Base-by-base conservation (phyloP, 768 basidiomycete genomes). In the Mycena epipterygia region DNA sequence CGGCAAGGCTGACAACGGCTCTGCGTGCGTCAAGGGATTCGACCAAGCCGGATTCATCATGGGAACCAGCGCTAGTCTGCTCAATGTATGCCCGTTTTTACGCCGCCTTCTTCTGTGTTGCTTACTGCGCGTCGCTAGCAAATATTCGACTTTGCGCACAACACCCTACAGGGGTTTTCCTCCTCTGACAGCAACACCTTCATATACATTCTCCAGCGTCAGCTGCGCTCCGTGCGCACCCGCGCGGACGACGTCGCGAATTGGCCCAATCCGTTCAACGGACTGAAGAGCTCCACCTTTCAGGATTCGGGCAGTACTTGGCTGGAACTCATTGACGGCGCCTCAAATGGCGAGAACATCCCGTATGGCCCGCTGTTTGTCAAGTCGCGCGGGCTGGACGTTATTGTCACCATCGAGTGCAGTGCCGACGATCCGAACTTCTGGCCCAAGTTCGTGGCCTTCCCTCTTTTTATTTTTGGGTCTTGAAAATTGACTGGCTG, bases 41-140 rank as follows among this genome's bases (percentile, higher is more conserved):
- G 93, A 95, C 76, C 92, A 92, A 77, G 88, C 86, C 0, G 87
- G 86, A 0, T 95, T 94, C 77, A 77, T 95, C 39, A 91, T 94
- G 84, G 94, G 92, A 12, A 89, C 89, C 3, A 94, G 93, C 41
- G 88, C 92, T 21, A 91, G 87, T 73, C 77, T 92, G 29, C 93
- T 93, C 80, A 90, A 90, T 72, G 90, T 89, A 71, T 64, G 82
- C 71, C 25, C 7, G 53, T 17, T 25, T 42, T 19, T 27, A 27
- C 29, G n/a, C 58, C 64, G 25, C 30, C 37, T n/a, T 35, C n/a
- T 30, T 16, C 17, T 19, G 30, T 39, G 21, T 13, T 6, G 12
- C 52, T 51, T 25, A 70, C n/a, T n/a, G n/a, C 33, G 25, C 9
- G 4, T 53, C 37, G 42, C 30, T 64, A 88, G 88, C 85, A 89